Evolutionary conservation across 805 yeast genomes (phyloP).

Genomic region (Yamadazyma insecticola): DNA sequence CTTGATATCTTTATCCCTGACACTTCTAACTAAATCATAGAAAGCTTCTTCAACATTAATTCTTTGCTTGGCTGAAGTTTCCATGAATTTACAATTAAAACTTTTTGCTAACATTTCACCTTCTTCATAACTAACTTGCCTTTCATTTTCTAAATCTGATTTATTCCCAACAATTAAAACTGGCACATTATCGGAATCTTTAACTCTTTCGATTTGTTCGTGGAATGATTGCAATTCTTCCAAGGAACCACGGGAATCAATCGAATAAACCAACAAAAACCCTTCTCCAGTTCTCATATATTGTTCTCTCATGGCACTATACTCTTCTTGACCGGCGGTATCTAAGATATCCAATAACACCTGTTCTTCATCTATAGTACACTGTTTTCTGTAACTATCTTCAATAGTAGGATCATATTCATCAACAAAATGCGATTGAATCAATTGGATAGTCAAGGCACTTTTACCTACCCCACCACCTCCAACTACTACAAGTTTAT

Average conservation of each 20-base stretch:
- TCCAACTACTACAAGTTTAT: constrained; percentile 92
- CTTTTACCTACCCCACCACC: constrained; percentile 99
- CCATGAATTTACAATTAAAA: constrained; percentile 72
- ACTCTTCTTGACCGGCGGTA: constrained; percentile 98
- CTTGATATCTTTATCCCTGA: constrained; percentile 23
- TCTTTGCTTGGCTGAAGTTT: constrained; percentile 90
- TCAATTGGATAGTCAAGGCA: constrained; percentile 90
- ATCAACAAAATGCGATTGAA: constrained; percentile 92
- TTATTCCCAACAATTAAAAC: constrained; percentile 76
- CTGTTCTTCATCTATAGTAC: constrained; percentile 74
- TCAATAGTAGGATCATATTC: constrained; percentile 99
- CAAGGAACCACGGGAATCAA: constrained; percentile 79
- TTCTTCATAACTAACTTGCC: constrained; percentile 70
- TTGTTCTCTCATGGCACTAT: constrained; percentile 79
- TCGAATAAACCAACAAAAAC: constrained; percentile 80
- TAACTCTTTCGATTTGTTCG: constrained; percentile 74
- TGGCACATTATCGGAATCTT: constrained; percentile 72
- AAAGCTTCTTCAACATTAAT: constrained; percentile 86
- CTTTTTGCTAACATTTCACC: constrained; percentile 59
- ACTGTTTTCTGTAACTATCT: constrained; percentile 84
- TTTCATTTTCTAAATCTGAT: constrained; percentile 66
- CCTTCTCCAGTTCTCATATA: constrained; percentile 97
- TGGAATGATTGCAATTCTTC: constrained; percentile 77
- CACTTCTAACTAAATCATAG: constrained; percentile 59
- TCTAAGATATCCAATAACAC: constrained; percentile 82